phyloP scores from a whole-genome alignment of 805 yeast species.

The Brettanomyces bruxellensis region DNA sequence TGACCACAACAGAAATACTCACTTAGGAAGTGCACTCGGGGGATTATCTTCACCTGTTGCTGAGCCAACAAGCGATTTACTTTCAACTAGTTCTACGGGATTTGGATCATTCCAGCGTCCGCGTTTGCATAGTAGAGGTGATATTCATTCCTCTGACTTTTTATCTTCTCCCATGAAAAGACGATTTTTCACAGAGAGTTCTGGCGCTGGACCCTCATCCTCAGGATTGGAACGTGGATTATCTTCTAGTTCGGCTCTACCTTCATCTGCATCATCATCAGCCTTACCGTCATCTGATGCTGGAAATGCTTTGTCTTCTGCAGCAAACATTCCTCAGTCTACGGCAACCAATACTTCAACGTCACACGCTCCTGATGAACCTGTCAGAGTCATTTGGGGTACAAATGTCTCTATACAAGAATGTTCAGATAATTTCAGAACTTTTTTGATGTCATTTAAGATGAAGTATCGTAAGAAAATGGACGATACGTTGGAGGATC shows the following conservation, averaged over 20 bases:
- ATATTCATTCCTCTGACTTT: constrained; percentile 59
- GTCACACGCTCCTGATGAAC: constrained; percentile 43
- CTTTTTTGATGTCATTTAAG: constrained; percentile 78
- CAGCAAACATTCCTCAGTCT: constrained; percentile 2
- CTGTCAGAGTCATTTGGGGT: constrained; percentile 95
- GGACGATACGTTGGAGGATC: constrained; percentile 31
- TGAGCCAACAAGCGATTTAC: constrained; percentile 36
- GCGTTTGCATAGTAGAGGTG: constrained; percentile 59
- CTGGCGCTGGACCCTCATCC: constrained; percentile 11
- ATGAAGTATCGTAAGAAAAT: constrained; percentile 55
- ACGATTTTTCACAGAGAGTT: constrained; percentile 44
- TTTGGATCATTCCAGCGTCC: constrained; percentile 36
- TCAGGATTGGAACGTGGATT: constrained; percentile 4
- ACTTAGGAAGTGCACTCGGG: not conserved
- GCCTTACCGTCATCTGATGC: constrained; percentile 16
- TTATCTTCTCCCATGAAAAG: constrained; percentile 62
- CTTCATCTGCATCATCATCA: constrained; percentile 14
- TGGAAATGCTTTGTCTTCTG: not conserved
- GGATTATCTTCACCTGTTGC: constrained; percentile 40
- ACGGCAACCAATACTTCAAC: constrained; percentile 22
- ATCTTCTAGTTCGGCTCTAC: constrained; percentile 10
- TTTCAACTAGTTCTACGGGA: constrained; percentile 22
- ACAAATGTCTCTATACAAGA: constrained; percentile 92
- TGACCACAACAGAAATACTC: constrained; percentile 3
- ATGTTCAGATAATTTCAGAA: constrained; percentile 69